phyloP scores from a whole-genome alignment of 202 grass and related monocot species.

The Sporobolus alterniflorus region DNA sequence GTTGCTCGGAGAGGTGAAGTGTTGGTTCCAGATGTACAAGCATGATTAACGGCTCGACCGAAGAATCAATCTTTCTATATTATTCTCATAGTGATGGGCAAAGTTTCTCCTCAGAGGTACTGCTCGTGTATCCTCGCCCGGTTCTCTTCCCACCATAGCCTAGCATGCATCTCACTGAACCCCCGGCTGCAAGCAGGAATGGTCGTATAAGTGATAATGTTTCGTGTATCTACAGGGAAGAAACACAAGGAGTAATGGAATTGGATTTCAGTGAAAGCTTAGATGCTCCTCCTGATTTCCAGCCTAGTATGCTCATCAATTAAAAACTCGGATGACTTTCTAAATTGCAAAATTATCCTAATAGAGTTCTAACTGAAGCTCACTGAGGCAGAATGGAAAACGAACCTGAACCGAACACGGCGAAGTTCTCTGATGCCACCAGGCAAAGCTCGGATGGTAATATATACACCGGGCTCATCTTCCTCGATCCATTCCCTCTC shows the following conservation, averaged over 20 bases:
- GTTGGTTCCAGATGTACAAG: slow-evolving; percentile 49
- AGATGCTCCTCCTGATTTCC: neutral
- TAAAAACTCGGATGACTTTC: neutral
- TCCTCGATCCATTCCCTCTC: slow-evolving; percentile 86
- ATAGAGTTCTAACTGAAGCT: neutral
- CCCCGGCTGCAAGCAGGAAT: slow-evolving; percentile 56
- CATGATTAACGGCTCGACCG: slow-evolving; percentile 20
- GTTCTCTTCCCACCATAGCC: slow-evolving; percentile 83
- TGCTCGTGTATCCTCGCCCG: slow-evolving; percentile 73
- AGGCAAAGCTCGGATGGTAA: slow-evolving; percentile 71
- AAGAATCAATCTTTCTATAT: neutral
- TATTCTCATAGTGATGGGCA: neutral
- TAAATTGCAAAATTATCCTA: neutral
- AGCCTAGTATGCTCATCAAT: neutral
- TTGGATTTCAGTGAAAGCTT: neutral
- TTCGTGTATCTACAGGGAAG: neutral
- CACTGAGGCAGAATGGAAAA: neutral
- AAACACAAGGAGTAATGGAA: neutral
- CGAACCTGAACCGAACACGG: slow-evolving; percentile 74
- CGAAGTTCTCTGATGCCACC: slow-evolving; percentile 74
- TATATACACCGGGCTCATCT: slow-evolving; percentile 85
- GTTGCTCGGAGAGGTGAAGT: neutral
- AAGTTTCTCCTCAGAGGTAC: slow-evolving; percentile 56
- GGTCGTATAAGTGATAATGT: neutral
- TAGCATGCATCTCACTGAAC: slow-evolving; percentile 78